Base-by-base conservation (phyloP, 1,139 yeast genomes). In the Suzukiozyma palmioleophila region DNA sequence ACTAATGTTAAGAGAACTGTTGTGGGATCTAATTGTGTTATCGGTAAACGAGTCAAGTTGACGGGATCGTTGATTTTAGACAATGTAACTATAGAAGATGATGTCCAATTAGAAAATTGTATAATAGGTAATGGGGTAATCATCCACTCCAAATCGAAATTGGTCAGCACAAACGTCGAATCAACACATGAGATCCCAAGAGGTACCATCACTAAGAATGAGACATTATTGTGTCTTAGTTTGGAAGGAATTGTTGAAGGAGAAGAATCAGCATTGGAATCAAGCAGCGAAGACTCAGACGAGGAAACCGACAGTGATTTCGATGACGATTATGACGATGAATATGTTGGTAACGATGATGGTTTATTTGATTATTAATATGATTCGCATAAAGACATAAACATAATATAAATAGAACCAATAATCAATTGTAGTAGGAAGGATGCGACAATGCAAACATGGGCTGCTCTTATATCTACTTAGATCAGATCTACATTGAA, bases 21-120 rank as follows among this genome's bases (percentile, higher is more conserved):
- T 11, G 73, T 94, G 32, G 96, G 96, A 8, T 62, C 69, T n/a
- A 72, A 76, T 50, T 87, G 96, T 64, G 66, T 52, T 13, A 79
- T 94, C 41, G 98, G 98, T 35, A 83, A 80, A 55, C 76, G 89
- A 48, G 94, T 95, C 56, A 81, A 92, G 51, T 73, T 94, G 43
- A 86, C 90, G 1, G 97, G 96, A 2, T 88, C 90, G 52, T 79
- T 94, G 21, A 57, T 94, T 9, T 68, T 89, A 43, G 84, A 85
- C 53, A 77, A 79, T 37, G 95, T 81, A 25, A 65, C 62, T 1
- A 67, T 94, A 33, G 95, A 79, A 37, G 96, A 92, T 57, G 97
- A 87, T 48, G 84, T 77, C n/a, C 79, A 71, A 38, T 66, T 94
- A 47, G 98, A 94, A 60, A 92, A 90, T 63, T 89, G 96, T 62